These are phyloP conservation scores for Penicillium fuscoglaucum DNA, from an alignment of 2,329 filamentous ascomycete species.

Conservation along the genomic window DNA sequence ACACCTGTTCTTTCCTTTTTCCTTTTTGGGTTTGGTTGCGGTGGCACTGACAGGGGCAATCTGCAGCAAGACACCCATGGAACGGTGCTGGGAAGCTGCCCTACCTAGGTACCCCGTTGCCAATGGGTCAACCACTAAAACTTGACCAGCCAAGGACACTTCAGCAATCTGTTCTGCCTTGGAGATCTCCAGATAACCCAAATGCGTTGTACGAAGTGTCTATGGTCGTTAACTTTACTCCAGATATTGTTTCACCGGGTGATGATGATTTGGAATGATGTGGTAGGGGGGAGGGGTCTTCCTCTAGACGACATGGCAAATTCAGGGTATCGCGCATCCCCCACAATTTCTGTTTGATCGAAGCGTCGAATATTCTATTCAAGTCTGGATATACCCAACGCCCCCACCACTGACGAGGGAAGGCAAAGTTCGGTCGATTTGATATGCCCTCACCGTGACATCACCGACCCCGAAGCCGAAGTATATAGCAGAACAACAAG, in stretches of 20 bases:
- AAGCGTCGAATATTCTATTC: constrained; percentile 7
- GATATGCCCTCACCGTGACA: constrained; percentile 30
- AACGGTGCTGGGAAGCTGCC: neutral
- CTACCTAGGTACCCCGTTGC: neutral
- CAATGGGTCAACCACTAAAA: neutral
- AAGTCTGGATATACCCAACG: constrained; percentile 4
- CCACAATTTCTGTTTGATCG: neutral
- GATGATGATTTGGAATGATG: neutral
- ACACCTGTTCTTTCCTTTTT: neutral
- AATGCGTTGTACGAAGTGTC: neutral
- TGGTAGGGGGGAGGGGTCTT: neutral
- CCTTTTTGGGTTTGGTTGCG: neutral
- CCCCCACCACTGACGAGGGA: constrained; percentile 21
- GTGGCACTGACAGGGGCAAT: constrained; percentile 9
- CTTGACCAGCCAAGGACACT: neutral
- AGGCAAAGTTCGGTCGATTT: constrained; percentile 13
- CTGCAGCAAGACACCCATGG: neutral
- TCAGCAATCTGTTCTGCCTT: neutral
- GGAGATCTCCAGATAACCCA: neutral
- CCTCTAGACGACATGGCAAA: neutral
- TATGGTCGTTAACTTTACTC: neutral
- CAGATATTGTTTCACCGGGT: neutral
- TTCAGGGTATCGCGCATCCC: neutral
- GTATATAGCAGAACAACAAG: constrained; percentile 14
- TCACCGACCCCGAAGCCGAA: constrained; percentile 16